These are phyloP conservation scores for Immersiella caudata DNA, from an alignment of 495 filamentous ascomycete species.

Conservation along the genomic window DNA sequence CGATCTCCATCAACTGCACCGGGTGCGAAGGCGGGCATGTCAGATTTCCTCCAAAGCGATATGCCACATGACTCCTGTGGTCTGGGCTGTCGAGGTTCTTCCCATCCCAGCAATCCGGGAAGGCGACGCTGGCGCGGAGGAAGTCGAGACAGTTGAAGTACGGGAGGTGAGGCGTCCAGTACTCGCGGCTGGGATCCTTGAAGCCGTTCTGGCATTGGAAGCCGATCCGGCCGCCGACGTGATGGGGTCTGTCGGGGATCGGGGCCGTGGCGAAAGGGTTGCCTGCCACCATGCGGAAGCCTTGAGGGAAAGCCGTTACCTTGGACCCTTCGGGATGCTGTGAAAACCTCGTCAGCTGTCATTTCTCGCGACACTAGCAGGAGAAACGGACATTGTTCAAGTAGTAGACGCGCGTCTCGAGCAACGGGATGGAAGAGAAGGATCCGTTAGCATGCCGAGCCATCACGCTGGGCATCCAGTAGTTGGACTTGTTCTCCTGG, in stretches of 20 bases:
- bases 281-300: conserved; percentile 16
- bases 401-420: conserved; percentile 13
- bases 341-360: neutral
- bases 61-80: conserved; percentile 14
- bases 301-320: conserved; percentile 9
- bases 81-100: conserved; percentile 11
- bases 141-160: conserved; percentile 15
- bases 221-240: neutral
- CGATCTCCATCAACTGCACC: conserved; percentile 13
- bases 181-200: conserved; percentile 13
- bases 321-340: conserved; percentile 16
- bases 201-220: conserved; percentile 13
- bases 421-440: conserved; percentile 6
- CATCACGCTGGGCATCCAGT: conserved; percentile 16
- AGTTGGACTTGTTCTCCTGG: conserved; percentile 17
- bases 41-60: neutral
- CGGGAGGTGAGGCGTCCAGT: conserved; percentile 1
- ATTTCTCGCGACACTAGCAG: neutral
- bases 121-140: conserved; percentile 2
- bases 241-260: neutral
- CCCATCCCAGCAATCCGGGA: conserved; percentile 19
- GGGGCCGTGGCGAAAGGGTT: conserved; percentile 1
- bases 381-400: conserved; percentile 5
- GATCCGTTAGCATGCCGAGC: conserved; percentile 2
- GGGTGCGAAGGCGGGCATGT: conserved; percentile 14